Conservation (phyloP, 805 yeast species). For the Kazachstania psychrophila region DNA sequence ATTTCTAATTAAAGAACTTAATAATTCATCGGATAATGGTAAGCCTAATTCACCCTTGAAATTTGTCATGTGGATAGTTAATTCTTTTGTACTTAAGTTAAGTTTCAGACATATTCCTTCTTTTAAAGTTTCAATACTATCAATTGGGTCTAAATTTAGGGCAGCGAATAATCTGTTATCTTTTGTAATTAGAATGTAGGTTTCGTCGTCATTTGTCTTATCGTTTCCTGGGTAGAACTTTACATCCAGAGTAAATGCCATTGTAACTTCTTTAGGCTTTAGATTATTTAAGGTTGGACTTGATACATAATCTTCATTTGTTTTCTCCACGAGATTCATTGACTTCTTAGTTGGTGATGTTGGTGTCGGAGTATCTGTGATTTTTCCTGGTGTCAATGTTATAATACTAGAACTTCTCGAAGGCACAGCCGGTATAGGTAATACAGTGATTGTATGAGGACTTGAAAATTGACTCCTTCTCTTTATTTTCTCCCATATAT, state of each 20-base stretch:
- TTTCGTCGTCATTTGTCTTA: constrained; percentile 8
- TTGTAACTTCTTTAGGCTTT: neutral
- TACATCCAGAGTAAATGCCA: neutral
- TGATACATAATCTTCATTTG: too few relatives aligned
- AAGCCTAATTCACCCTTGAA: constrained; percentile 52
- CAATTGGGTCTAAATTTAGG: constrained; percentile 32
- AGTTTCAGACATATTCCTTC: constrained; percentile 32
- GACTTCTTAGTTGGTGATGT: constrained; percentile 1
- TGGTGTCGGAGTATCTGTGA: neutral
- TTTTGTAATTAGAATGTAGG: constrained; percentile 47
- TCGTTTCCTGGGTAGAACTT: constrained; percentile 3
- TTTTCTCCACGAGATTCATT: neutral
- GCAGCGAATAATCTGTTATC: constrained; percentile 52
- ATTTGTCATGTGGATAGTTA: constrained; percentile 56
- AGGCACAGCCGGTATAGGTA: constrained; percentile 5
- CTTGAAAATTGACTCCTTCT: constrained; percentile 19
- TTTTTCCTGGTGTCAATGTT: constrained; percentile 7
- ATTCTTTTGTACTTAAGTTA: constrained; percentile 17
- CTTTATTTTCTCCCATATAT: constrained; percentile 25
- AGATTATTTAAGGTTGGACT: too few relatives aligned
- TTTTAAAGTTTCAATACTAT: constrained; percentile 33
- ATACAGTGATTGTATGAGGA: constrained; percentile 6
- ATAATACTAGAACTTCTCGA: constrained; percentile 5
- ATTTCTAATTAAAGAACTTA: constrained; percentile 32
- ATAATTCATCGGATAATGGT: constrained; percentile 41